These are phyloP conservation scores for Aureobasidium subglaciale DNA, from an alignment of 2,329 filamentous ascomycete species.

Conservation along the genomic window DNA sequence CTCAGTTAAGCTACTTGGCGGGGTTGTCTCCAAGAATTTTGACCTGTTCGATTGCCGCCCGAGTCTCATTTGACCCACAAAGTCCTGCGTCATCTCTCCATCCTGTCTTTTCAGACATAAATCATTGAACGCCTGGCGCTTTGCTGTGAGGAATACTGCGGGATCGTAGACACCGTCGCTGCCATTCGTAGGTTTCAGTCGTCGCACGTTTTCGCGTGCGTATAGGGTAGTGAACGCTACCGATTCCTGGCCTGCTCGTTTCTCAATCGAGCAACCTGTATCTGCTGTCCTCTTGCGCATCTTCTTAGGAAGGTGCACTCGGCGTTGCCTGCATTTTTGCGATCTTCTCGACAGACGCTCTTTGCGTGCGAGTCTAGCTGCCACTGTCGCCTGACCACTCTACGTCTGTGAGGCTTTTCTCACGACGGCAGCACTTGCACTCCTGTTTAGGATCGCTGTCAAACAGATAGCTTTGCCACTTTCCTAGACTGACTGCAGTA, in stretches of 20 bases:
- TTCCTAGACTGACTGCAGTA: conserved; percentile 2
- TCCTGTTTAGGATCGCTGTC: neutral
- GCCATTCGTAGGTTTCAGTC: conserved; percentile 11
- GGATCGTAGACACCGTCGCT: conserved; percentile 11
- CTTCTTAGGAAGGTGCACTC: conserved; percentile 1
- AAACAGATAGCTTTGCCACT: neutral
- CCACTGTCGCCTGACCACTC: neutral
- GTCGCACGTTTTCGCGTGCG: conserved; percentile 9
- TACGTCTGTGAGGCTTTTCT: neutral
- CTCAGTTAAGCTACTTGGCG: neutral
- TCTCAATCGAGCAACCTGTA: neutral
- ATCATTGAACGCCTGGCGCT: conserved; percentile 1
- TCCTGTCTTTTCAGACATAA: neutral
- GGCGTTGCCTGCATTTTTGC: neutral
- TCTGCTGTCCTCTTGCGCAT: neutral
- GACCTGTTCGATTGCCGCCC: conserved; percentile 7
- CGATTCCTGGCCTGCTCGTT: neutral
- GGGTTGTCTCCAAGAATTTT: neutral
- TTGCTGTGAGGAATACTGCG: neutral
- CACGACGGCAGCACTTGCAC: neutral
- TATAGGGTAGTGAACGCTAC: conserved; percentile 9
- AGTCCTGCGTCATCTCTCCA: conserved; percentile 3
- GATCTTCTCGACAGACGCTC: neutral
- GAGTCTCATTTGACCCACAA: neutral
- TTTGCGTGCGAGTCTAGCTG: neutral